Base-by-base conservation (phyloP, 495 filamentous ascomycete species). In the Aspergillus incahuasiensis region DNA sequence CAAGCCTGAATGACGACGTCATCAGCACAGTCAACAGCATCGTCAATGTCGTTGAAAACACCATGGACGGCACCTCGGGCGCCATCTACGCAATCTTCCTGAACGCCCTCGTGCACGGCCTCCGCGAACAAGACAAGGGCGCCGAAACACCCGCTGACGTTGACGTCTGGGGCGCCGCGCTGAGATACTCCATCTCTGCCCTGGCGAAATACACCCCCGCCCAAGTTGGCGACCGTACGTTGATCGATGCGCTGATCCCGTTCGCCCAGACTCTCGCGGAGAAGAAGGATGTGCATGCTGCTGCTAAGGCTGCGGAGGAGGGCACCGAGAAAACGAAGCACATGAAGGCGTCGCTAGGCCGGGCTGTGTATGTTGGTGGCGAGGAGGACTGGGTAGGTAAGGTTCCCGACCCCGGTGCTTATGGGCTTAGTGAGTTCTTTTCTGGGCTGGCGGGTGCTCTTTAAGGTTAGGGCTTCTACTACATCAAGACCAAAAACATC, bases 51-150 rank as follows among this genome's bases (percentile, higher is more conserved):
- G 84, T 97, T n/a, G 94, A 98, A 67, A 85, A 72, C 39, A 83
- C 76, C 40, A 98, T 98, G 94, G 94, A 96, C 65, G 94, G 94
- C 46, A 98, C 94, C 11, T 96, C 91, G 0, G 94, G 94, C 2
- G 94, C 95, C 5, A 77, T 98, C 24, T 97, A 95, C 68, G 89
- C 91, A 35, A 98, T 98, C 60, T 98, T 96, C 78, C 79, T 98
- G 49, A 96, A 96, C 68, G 84, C 92, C 0, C 84, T 98, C 1
- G 86, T 88, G 18, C 83, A 87, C 56, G 84, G 86, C 1, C 75
- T 98, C 13, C 84, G 86, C 30, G 74, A 74, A 8, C 79, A 87
- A 49, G 68, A 79, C 61, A 58, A 67, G 40, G 71, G 76, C 22
- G 69, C 80, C 38, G 57, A 75, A 12, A 69, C 78, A 8, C 65